Percentiles rank a stretch among this genome's conserved stretches.
Conservation (phyloP, 208 protist species). For the Wallacemonas collosoma region DNA sequence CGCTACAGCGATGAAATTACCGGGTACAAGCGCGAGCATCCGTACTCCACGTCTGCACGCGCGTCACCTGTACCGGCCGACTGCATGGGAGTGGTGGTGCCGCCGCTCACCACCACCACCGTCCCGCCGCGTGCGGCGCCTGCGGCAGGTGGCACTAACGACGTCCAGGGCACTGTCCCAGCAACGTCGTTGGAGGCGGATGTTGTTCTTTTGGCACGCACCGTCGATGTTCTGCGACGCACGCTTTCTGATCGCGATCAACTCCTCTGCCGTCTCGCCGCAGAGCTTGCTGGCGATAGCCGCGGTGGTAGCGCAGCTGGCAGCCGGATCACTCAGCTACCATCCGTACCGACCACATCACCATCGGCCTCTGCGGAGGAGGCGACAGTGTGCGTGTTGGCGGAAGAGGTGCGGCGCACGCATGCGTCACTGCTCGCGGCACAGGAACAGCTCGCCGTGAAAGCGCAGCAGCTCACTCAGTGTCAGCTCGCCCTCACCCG, state of each 20-base stretch:
- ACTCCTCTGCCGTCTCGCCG: constrained; percentile 27
- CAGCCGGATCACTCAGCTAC: no score
- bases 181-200: constrained; percentile 3
- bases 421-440: constrained; percentile 22
- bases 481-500: constrained; percentile 5
- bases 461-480: constrained; percentile 19
- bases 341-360: not conserved
- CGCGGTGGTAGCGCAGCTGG: no score
- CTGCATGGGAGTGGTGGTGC: not conserved
- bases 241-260: constrained; percentile 30
- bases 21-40: not conserved
- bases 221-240: constrained; percentile 23
- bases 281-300: constrained; percentile 16
- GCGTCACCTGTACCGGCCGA: not conserved
- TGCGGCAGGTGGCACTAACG: no score
- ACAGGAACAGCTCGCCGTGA: constrained; percentile 28
- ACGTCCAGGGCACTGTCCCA: not conserved
- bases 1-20: no score
- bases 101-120: not conserved
- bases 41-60: not conserved
- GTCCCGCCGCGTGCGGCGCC: not conserved
- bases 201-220: constrained; percentile 3
- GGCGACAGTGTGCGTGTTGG: not conserved
- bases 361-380: not conserved
- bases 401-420: constrained; percentile 24